Base-by-base conservation (phyloP, 768 basidiomycete species). In the Lentinula detonsa region DNA sequence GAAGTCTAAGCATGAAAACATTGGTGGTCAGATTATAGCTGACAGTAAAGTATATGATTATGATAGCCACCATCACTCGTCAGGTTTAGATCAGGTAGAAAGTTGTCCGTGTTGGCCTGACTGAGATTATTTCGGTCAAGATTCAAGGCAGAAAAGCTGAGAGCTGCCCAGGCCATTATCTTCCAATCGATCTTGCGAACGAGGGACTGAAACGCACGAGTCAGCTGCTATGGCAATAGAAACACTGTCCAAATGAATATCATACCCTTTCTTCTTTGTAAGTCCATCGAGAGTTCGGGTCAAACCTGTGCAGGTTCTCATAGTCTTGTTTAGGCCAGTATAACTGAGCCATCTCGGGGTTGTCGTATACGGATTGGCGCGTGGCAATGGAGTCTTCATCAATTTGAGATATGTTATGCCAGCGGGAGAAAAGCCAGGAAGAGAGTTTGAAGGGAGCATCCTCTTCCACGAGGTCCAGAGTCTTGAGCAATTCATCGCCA, bases 121-220 rank as follows among this genome's bases (percentile, higher is more conserved):
- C 69, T 73, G 55, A 87, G 63, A 63, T 87, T 87, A 49, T 66
- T 71, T 54, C 84, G 74, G 64, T 85, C 84, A 34, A 84, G 61
- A 62, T 83, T 83, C 57, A 85, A 72, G 0, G 83, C 82, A 2
- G 82, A 81, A 64, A 86, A 87, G 67, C 79, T 79, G 61, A 85
- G 73, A 5, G 79, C 77, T 18, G 82, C 80, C 76, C 80, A 81
- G 4, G 80, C 59, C 80, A 86, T 81, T 43, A 87, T 79, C 62
- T 78, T 85, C 80, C 81, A 85, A 65, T 88, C 85, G 34, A 85
- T 75, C 64, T 83, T 85, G 48, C 84, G 73, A 28, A 84, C 67
- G 9, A 85, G 67, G 10, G 73, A 74, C 80, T 84, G 54, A 4
- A 46, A 21, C 2, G 6, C 23, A 33, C n/a, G 3, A 56, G 34